Percentiles rank a stretch among this genome's conserved stretches.
Conservation (phyloP, 2,329 filamentous ascomycete genomes). For the Chaetomium sp. region DNA sequence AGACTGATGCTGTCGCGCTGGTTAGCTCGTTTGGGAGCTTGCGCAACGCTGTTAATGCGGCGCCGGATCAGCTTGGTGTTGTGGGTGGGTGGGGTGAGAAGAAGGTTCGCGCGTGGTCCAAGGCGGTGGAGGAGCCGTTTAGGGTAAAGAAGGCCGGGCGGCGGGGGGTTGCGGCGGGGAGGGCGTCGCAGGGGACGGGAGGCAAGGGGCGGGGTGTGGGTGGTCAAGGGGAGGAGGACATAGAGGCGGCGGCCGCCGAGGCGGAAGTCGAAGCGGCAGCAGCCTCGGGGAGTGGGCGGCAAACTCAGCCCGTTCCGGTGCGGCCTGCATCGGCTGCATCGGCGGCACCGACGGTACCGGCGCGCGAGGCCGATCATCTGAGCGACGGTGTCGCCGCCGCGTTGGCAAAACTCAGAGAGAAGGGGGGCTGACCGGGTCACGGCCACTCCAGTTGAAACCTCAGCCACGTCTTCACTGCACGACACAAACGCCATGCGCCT, state of each 20-base stretch:
- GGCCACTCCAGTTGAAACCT: background rate
- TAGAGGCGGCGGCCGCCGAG: constrained; percentile 49
- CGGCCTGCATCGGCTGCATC: constrained; percentile 9
- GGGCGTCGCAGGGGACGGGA: background rate
- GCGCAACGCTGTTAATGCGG: constrained; percentile 82
- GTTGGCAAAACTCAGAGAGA: constrained; percentile 59
- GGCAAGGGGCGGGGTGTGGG: constrained; percentile 3
- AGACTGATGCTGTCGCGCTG: constrained; percentile 86
- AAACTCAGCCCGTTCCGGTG: constrained; percentile 32
- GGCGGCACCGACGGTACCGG: constrained; percentile 28
- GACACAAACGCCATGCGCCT: constrained; percentile 16
- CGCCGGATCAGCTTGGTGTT: constrained; percentile 78
- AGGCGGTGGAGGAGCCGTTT: constrained; percentile 82
- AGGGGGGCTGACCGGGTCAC: constrained; percentile 39
- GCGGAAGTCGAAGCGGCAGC: constrained; percentile 49
- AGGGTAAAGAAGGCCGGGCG: constrained; percentile 71
- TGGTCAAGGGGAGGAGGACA: constrained; percentile 21
- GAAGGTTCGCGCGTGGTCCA: constrained; percentile 86
- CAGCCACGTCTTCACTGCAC: constrained; percentile 10
- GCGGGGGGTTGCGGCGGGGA: constrained; percentile 33
- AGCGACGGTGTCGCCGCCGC: constrained; percentile 63
- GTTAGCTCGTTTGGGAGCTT: constrained; percentile 92
- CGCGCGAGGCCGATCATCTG: constrained; percentile 48
- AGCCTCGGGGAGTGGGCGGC: constrained; percentile 39
- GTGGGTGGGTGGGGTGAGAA: constrained; percentile 95